Evolutionary conservation across 2,329 filamentous ascomycete genomes (phyloP), one percentile per base, ranked within the genome.

Genomic region (Coniochaeta sp.): DNA sequence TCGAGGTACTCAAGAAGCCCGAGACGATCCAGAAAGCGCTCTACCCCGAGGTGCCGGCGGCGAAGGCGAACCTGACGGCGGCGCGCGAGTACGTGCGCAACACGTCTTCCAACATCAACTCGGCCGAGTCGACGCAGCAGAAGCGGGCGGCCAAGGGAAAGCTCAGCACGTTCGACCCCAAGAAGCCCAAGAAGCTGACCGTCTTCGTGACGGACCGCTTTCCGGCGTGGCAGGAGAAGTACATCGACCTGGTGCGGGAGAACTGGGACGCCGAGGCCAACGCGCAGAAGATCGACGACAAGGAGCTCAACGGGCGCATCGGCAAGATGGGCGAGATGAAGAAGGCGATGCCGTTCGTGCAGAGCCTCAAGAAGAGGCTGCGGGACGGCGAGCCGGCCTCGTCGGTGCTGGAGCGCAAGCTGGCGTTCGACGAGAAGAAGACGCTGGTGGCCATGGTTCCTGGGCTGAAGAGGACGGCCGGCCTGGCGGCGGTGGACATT

Each of bases 311-410:
- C 68, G 87, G 86, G 65, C 84, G 87, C 70, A 88, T 97, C 61
- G 86, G 86, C 66, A 96, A 96, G 80, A 81, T 91, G 70, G 87
- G 86, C 50, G 90, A 96, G 76, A 91, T 92, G 83, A 99, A 98
- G 85, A 95, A 96, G 78, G 93, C 92, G 2, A 98, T 98, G 93
- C 95, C 95, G 0, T 98, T 97, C 70, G 88, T 97, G 57, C 93
- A 98, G 77, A 77, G 74, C 7, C 79, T 98, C 62, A 97, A 97
- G 87, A 90, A 85, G 74, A 86, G 90, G 58, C 83, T 99, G 60
- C 81, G 91, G 60, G 80, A 81, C 57, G 89, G 90, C 63, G 86
- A 93, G 75, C 76, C 80, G 16, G 77, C 85, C 1, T 79, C 83
- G 26, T 80, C 77, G 2, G 91, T 97, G 10, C 87, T 98, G 69